A percentile compares a stretch with the other conserved stretches of the same genome.
These are phyloP conservation scores for Starmerella ratchasimensis DNA, from an alignment of 805 yeast genomes.

Conservation along the genomic window DNA sequence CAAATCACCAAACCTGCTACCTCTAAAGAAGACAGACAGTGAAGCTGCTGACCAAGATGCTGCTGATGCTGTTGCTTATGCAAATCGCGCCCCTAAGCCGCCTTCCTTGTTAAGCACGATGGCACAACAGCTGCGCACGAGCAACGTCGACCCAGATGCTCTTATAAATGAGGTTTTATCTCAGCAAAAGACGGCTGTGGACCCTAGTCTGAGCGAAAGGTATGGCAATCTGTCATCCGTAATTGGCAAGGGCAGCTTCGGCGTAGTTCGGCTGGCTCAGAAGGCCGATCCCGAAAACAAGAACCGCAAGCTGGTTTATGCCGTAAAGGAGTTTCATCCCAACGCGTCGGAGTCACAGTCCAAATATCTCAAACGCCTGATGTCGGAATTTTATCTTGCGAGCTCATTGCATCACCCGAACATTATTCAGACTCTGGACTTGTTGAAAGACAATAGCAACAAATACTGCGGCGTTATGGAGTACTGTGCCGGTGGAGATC, in stretches of 20 bases:
- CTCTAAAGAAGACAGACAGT: conserved; percentile 4
- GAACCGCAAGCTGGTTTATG: conserved; percentile 38
- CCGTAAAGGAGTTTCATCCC: conserved; percentile 61
- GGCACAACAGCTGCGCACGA: conserved; percentile 10
- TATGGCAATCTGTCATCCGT: conserved; percentile 89
- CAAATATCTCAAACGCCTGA: conserved; percentile 52
- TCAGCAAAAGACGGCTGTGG: conserved; percentile 6
- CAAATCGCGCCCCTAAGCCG: conserved; percentile 12
- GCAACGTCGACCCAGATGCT: conserved; percentile 15
- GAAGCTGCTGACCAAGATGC: conserved; percentile 16
- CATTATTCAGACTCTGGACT: conserved; percentile 61
- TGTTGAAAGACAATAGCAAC: conserved; percentile 56
- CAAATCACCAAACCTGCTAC: no score
- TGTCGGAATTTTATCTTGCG: conserved; percentile 81
- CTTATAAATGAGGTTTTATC: conserved; percentile 13
- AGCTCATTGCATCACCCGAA: conserved; percentile 60
- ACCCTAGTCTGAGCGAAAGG: conserved; percentile 50
- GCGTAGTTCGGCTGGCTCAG: conserved; percentile 79
- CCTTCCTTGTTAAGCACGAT: conserved; percentile 17
- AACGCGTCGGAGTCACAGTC: conserved; percentile 43
- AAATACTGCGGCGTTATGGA: conserved; percentile 85
- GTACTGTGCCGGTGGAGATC: conserved; percentile 77
- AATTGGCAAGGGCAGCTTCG: conserved; percentile 85
- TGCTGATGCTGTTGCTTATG: conserved; percentile 15
- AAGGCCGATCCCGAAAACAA: conserved; percentile 29